Evolutionary conservation across 352 stramenopile genomes (phyloP).

Genomic region (Phytophthora foliorum): DNA sequence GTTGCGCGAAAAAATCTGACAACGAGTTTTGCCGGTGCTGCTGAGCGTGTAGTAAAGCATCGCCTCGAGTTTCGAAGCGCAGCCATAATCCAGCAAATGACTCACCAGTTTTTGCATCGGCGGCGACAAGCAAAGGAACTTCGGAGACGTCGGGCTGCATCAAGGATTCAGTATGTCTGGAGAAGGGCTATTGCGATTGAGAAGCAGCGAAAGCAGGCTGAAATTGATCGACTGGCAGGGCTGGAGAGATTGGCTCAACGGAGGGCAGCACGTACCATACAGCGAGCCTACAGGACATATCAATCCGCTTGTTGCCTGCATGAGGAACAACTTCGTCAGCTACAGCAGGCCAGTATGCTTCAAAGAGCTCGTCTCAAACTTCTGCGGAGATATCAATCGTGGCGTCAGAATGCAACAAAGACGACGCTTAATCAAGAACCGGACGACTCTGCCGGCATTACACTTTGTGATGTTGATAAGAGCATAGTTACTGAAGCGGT

Average conservation of each 20-base stretch:
- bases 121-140: slow-evolving; percentile 21
- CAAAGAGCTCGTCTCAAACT: slow-evolving; percentile 30
- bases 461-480: neutral
- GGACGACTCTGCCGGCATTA: neutral
- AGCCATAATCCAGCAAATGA: slow-evolving; percentile 21
- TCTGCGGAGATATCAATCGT: slow-evolving; percentile 30
- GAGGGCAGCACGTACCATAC: slow-evolving; percentile 11
- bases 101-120: slow-evolving; percentile 26
- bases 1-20: slow-evolving; percentile 38
- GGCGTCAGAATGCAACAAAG: slow-evolving; percentile 11
- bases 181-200: slow-evolving; percentile 9
- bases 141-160: slow-evolving; percentile 14
- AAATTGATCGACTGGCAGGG: slow-evolving; percentile 8
- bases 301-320: slow-evolving; percentile 1
- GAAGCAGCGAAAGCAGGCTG: slow-evolving; percentile 4
- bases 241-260: slow-evolving; percentile 12
- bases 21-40: slow-evolving; percentile 25
- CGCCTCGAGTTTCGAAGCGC: slow-evolving; percentile 32
- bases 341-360: slow-evolving; percentile 10
- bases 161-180: slow-evolving; percentile 24
- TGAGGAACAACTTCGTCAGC: slow-evolving; percentile 25
- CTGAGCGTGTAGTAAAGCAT: slow-evolving; percentile 26
- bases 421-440: neutral
- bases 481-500: neutral
- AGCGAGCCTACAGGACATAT: slow-evolving; percentile 28